phyloP scores from a whole-genome alignment of 1,284 basidiomycete species.

The Moniliella sp. region DNA sequence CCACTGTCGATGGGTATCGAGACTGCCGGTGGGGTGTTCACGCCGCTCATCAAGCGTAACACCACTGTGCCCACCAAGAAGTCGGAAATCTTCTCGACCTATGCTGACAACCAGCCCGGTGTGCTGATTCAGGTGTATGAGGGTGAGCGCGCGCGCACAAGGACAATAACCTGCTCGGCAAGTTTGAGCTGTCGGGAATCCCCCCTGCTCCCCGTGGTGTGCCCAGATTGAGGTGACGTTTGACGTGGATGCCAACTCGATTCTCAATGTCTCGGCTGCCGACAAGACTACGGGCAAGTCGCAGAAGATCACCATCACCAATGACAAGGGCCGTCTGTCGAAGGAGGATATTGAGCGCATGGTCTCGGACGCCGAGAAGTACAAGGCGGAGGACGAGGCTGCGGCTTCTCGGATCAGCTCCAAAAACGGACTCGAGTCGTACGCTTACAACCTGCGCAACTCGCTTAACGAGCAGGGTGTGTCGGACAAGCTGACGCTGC shows the following conservation, averaged over 20 bases:
- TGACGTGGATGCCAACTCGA: slow-evolving; percentile 95
- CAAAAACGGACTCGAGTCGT: slow-evolving; percentile 65
- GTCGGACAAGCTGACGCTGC: slow-evolving; percentile 59
- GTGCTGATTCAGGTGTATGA: slow-evolving; percentile 57
- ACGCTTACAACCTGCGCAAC: slow-evolving; percentile 88
- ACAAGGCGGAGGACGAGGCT: slow-evolving; percentile 47
- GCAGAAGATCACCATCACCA: slow-evolving; percentile 78
- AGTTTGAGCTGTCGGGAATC: slow-evolving; percentile 77
- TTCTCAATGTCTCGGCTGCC: slow-evolving; percentile 79
- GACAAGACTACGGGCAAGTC: slow-evolving; percentile 97
- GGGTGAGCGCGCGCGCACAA: slow-evolving; percentile 96
- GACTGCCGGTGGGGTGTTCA: slow-evolving; percentile 97
- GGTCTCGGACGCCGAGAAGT: slow-evolving; percentile 49
- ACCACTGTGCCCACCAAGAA: slow-evolving; percentile 95
- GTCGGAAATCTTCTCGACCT: slow-evolving; percentile 81
- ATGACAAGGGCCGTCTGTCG: slow-evolving; percentile 90
- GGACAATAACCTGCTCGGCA: slow-evolving; percentile 92
- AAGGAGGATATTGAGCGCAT: slow-evolving; percentile 98
- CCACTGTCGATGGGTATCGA: slow-evolving; percentile 88
- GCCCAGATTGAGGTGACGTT: slow-evolving; percentile 95
- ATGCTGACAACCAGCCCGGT: slow-evolving; percentile 31
- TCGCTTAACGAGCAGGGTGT: slow-evolving; percentile 35
- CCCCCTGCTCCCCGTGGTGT: slow-evolving; percentile 85
- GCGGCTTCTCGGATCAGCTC: slow-evolving; percentile 47
- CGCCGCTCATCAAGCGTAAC: slow-evolving; percentile 88